Base-by-base conservation (phyloP, 208 protist species). In the Tritrichomonas foetus region DNA sequence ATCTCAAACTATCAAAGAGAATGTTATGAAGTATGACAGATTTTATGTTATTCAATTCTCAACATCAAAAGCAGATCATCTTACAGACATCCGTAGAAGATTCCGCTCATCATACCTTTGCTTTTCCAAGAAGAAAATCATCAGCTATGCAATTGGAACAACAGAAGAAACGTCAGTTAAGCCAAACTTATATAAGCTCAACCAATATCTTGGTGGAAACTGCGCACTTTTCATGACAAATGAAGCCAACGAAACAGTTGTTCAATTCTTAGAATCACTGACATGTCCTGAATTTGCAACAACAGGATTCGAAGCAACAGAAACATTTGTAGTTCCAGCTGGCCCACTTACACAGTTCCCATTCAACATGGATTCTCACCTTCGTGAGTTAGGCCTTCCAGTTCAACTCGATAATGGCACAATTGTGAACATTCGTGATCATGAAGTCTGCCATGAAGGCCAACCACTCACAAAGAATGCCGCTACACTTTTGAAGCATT, bases 331-430 rank as follows among this genome's bases (percentile, higher is more conserved):
- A 39, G 78, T 89, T 57, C 78, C 78, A 39, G 78, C 44, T 33
- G 78, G 78, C 2, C 78, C 41, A 53, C 47, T 89, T 39, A 25
- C 78, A 57, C 78, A 89, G 30, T 89, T 89, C 16, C 20, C 13
- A 16, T 89, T 57, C 78, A 53, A 16, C 14, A 61, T 89, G 78
- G 78, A 89, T 89, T 44, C 41, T 39, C 44, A 61, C n/a, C 47
- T 89, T 39, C 41, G 78, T 57, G 78, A 89, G 39, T 57, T 89
- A 61, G 78, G 78, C 14, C 47, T 89, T 33, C 78, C 78, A 57
- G 78, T 89, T 89, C 78, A 89, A 57, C 47, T 89, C 20, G 78
- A 89, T 53, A 89, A 89, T 57, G 78, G 78, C 39, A 89, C 78
- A 89, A 89, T 89, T 30, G 8, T 1, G 16, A 89, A 89, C 39